A percentile compares a stretch with the other conserved stretches of the same genome.
Evolutionary conservation across 495 filamentous ascomycete genomes (phyloP).

Genomic region (Annulohypoxylon nitens): DNA sequence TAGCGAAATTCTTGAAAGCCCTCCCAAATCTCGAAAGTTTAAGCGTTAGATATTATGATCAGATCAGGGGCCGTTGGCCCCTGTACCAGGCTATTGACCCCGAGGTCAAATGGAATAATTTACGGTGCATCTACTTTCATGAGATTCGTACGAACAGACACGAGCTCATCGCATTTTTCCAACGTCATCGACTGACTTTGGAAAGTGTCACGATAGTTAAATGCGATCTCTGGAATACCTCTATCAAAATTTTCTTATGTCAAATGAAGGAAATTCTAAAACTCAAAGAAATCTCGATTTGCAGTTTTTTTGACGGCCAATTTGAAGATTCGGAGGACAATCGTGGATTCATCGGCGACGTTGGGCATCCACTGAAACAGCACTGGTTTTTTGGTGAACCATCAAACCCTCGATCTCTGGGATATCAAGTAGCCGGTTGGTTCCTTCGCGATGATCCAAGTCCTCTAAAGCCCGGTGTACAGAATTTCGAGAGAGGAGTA

Average conservation of each 20-base stretch:
- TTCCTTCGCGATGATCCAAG: slow-evolving; percentile 10
- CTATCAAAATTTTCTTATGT: background rate
- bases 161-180: slow-evolving; percentile 8
- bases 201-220: background rate
- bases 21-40: slow-evolving; percentile 2
- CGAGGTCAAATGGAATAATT: background rate
- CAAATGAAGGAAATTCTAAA: slow-evolving; percentile 7
- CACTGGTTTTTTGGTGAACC: background rate
- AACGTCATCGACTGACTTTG: slow-evolving; percentile 13
- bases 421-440: background rate
- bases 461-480: background rate
- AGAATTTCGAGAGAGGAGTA: background rate
- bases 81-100: background rate
- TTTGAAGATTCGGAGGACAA: background rate
- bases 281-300: background rate
- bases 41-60: background rate
- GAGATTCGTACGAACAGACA: background rate
- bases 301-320: background rate
- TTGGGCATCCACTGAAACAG: background rate
- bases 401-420: background rate
- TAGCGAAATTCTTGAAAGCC: background rate
- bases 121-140: background rate
- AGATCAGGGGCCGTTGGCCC: background rate
- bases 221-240: background rate
- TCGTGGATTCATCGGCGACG: background rate